phyloP scores from a whole-genome alignment of 129 eudicot genomes.

The Escallonia rubra region DNA sequence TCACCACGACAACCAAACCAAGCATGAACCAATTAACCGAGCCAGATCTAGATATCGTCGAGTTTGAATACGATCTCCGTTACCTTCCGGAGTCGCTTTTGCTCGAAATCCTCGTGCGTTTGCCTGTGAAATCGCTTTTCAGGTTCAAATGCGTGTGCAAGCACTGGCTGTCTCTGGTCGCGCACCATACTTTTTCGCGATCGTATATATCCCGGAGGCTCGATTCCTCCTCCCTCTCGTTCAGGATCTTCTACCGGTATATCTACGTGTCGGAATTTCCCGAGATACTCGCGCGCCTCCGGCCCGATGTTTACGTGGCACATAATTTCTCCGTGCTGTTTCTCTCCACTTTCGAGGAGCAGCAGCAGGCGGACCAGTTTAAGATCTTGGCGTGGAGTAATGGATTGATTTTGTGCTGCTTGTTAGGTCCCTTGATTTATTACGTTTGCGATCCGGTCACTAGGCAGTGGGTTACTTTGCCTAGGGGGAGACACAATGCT shows the following conservation, averaged over 20 bases:
- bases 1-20: not conserved
- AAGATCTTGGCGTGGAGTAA: constrained; percentile 41
- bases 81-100: constrained; percentile 34
- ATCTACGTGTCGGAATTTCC: constrained; percentile 36
- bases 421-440: constrained; percentile 42
- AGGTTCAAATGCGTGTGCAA: constrained; percentile 44
- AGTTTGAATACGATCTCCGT: constrained; percentile 24
- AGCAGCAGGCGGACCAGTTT: constrained; percentile 46
- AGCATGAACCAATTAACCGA: constrained; percentile 3
- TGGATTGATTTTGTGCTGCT: constrained; percentile 43
- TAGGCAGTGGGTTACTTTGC: constrained; percentile 40
- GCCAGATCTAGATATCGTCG: constrained; percentile 19
- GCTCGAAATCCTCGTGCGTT: constrained; percentile 33
- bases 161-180: constrained; percentile 37
- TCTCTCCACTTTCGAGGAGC: constrained; percentile 46
- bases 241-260: constrained; percentile 42
- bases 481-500: constrained; percentile 27
- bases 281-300: constrained; percentile 36
- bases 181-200: constrained; percentile 32
- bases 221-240: not conserved
- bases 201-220: constrained; percentile 20
- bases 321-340: constrained; percentile 34
- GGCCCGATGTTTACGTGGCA: constrained; percentile 39
- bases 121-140: constrained; percentile 43
- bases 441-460: constrained; percentile 58